A percentile compares a stretch with the other conserved stretches of the same genome.
Conservation (phyloP, 1,284 basidiomycete species). For the Ceratobasidium sp. region DNA sequence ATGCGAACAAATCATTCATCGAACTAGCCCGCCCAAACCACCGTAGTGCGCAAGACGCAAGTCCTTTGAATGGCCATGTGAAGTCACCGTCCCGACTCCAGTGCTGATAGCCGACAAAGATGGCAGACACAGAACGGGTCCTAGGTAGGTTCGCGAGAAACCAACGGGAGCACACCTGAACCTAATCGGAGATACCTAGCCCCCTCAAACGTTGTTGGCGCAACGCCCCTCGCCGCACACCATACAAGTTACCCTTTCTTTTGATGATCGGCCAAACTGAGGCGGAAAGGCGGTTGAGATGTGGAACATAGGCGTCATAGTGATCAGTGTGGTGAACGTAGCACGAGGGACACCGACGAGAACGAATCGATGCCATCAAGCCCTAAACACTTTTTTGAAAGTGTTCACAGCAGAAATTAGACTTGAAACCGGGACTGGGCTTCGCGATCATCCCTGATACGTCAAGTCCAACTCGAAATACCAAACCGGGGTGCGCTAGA, state of each 20-base stretch:
- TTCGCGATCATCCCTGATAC: neutral
- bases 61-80: neutral
- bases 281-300: conserved; percentile 15
- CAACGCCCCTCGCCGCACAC: neutral
- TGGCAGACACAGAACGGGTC: too few relatives aligned
- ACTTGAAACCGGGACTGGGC: neutral
- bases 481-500: neutral
- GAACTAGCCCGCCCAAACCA: too few relatives aligned
- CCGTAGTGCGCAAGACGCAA: neutral
- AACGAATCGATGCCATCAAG: neutral
- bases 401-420: neutral
- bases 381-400: conserved; percentile 20
- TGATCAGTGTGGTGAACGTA: neutral
- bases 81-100: conserved; percentile 2
- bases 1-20: too few relatives aligned
- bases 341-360: neutral
- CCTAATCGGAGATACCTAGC: conserved; percentile 1
- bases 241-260: neutral
- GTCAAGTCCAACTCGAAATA: neutral
- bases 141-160: too few relatives aligned
- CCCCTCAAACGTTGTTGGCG: conserved; percentile 7
- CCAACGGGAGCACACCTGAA: conserved; percentile 9
- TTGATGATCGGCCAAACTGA: conserved; percentile 23
- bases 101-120: neutral
- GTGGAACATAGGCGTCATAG: conserved; percentile 10